These are phyloP conservation scores for Phytophthora vignae DNA, from an alignment of 352 stramenopile genomes.

Conservation along the genomic window DNA sequence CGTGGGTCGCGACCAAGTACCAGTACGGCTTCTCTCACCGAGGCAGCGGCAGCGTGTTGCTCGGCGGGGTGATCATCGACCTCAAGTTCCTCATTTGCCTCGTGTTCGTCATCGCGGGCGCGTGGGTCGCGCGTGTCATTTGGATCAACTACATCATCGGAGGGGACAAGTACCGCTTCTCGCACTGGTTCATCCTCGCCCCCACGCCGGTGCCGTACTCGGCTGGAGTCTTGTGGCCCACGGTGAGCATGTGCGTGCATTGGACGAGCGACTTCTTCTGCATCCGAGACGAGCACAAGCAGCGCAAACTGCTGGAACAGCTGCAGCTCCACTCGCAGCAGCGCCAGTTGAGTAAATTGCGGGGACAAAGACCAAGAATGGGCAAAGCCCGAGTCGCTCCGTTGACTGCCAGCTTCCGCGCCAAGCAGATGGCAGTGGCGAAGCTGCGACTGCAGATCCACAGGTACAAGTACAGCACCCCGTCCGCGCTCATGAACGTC, in stretches of 20 bases:
- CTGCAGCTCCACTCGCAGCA: slow-evolving; percentile 10
- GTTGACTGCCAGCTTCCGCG: slow-evolving; percentile 14
- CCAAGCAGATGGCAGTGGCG: slow-evolving; percentile 8
- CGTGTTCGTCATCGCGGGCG: slow-evolving; percentile 12
- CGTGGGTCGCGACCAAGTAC: slow-evolving; percentile 20
- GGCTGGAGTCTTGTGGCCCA: slow-evolving; percentile 39
- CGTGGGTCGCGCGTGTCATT: slow-evolving; percentile 2
- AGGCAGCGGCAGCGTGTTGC: slow-evolving; percentile 27
- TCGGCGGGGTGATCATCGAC: slow-evolving; percentile 44
- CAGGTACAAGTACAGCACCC: slow-evolving; percentile 11
- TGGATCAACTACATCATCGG: slow-evolving; percentile 9
- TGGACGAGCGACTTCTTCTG: slow-evolving; percentile 50
- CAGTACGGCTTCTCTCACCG: slow-evolving; percentile 24
- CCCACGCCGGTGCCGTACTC: slow-evolving; percentile 43
- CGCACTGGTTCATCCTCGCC: slow-evolving; percentile 19
- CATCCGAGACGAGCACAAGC: slow-evolving; percentile 26
- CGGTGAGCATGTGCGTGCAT: slow-evolving; percentile 38
- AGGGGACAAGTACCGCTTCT: background rate
- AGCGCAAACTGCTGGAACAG: background rate
- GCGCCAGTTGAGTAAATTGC: background rate
- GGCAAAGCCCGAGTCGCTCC: slow-evolving; percentile 13
- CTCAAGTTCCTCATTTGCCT: slow-evolving; percentile 44
- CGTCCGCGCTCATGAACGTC: slow-evolving; percentile 8
- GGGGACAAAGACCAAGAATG: background rate
- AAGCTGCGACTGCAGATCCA: slow-evolving; percentile 11